Conservation (phyloP, 2,329 filamentous ascomycete species). For the Monilinia laxa region DNA sequence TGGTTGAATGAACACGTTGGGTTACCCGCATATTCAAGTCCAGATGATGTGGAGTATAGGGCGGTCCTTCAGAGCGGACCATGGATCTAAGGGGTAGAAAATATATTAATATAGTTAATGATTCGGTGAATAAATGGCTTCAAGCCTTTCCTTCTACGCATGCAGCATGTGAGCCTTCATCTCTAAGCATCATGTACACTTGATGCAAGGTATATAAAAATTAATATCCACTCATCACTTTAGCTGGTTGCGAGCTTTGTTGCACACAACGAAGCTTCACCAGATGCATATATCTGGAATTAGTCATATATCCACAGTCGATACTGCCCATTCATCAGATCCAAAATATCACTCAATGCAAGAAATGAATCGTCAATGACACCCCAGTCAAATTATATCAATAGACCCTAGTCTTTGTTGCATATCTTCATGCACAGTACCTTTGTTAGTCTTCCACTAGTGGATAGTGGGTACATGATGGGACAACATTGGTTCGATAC, state of each 20-base stretch:
- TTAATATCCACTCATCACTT: neutral
- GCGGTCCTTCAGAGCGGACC: constrained; percentile 10
- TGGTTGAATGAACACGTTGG: constrained; percentile 56
- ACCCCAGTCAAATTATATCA: neutral
- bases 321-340: no score
- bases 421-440: neutral
- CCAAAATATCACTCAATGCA: no score
- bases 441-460: neutral
- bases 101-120: neutral
- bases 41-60: constrained; percentile 20
- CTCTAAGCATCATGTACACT: no score
- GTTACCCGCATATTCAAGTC: constrained; percentile 18
- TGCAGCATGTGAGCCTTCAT: neutral
- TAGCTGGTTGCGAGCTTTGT: no score
- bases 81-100: constrained; percentile 19
- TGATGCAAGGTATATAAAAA: neutral
- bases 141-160: neutral
- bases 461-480: neutral
- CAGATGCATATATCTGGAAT: no score
- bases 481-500: neutral
- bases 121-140: neutral
- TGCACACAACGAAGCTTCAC: no score
- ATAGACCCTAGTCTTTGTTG: neutral
- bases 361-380: neutral
- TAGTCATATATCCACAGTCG: no score